These are phyloP conservation scores for Castanopsis chinensis DNA, from an alignment of 306 rosid genomes.

Conservation along the genomic window DNA sequence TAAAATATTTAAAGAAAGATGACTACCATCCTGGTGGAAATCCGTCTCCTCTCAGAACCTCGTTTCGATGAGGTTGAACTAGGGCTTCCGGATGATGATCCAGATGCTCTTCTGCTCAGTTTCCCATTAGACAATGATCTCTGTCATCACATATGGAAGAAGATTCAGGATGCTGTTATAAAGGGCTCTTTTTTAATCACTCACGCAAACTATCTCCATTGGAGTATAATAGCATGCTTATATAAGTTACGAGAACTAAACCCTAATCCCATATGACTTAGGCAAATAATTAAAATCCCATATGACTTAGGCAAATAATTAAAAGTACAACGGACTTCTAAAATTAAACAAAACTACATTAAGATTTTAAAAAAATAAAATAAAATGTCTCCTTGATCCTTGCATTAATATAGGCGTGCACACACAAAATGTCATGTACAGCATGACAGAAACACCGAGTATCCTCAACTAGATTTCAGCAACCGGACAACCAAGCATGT, in stretches of 20 bases:
- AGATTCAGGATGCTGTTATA: slow-evolving; percentile 15
- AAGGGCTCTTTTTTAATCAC: not conserved
- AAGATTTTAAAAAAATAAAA: no score
- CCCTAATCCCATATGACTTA: no score
- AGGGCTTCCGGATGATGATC: slow-evolving; percentile 41
- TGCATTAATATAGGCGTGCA: not conserved
- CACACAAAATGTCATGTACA: not conserved
- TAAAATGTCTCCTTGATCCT: no score
- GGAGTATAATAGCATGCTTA: no score
- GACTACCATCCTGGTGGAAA: slow-evolving; percentile 59
- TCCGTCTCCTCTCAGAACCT: slow-evolving; percentile 58
- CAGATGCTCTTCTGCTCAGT: slow-evolving; percentile 45
- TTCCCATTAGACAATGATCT: slow-evolving; percentile 54
- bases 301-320: no score
- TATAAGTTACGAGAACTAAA: no score
- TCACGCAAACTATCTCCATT: no score
- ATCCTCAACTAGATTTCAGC: not conserved
- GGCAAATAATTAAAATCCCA: no score
- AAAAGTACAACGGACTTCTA: no score
- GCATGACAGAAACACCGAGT: not conserved
- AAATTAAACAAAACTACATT: no score
- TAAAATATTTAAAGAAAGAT: slow-evolving; percentile 5
- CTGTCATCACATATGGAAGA: slow-evolving; percentile 32
- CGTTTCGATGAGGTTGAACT: slow-evolving; percentile 45
- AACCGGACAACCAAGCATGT: not conserved